Conservation (phyloP, 495 filamentous ascomycete genomes). For the Rusavskia elegans region DNA sequence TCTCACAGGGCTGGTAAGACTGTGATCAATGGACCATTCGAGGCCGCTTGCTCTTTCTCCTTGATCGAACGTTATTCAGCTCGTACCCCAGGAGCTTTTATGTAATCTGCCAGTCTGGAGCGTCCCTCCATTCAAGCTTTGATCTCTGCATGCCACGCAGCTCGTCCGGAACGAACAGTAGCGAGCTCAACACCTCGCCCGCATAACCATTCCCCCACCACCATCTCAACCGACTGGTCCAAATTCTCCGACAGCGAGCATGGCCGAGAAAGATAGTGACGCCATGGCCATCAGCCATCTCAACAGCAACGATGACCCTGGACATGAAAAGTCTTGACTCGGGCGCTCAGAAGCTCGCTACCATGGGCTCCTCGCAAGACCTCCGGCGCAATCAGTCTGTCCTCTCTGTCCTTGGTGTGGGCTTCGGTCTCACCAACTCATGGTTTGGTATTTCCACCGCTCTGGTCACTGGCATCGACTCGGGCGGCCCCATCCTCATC, state of each 20-base stretch:
- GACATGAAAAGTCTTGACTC: conserved; percentile 13
- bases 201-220: not conserved
- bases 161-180: too few species aligned
- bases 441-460: conserved; percentile 48
- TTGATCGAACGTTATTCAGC: too few species aligned
- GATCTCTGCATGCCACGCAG: too few species aligned
- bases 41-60: too few species aligned
- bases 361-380: conserved; percentile 45
- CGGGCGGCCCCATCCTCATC: conserved; percentile 42
- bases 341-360: conserved; percentile 20
- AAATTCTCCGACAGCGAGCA: not conserved
- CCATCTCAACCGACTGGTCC: not conserved
- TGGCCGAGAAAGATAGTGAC: not conserved
- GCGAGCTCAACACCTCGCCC: too few species aligned
- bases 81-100: too few species aligned
- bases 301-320: not conserved
- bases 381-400: conserved; percentile 42
- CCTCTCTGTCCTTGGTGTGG: conserved; percentile 39
- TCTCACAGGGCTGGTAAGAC: too few species aligned
- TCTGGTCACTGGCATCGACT: conserved; percentile 42
- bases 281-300: not conserved
- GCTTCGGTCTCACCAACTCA: conserved; percentile 48
- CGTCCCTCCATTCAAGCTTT: too few species aligned
- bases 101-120: too few species aligned
- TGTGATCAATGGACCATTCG: too few species aligned